Evolutionary conservation across 2,329 filamentous ascomycete species (phyloP), one percentile per base, ranked within the genome.

Genomic region (Leptographium wingfieldii): DNA sequence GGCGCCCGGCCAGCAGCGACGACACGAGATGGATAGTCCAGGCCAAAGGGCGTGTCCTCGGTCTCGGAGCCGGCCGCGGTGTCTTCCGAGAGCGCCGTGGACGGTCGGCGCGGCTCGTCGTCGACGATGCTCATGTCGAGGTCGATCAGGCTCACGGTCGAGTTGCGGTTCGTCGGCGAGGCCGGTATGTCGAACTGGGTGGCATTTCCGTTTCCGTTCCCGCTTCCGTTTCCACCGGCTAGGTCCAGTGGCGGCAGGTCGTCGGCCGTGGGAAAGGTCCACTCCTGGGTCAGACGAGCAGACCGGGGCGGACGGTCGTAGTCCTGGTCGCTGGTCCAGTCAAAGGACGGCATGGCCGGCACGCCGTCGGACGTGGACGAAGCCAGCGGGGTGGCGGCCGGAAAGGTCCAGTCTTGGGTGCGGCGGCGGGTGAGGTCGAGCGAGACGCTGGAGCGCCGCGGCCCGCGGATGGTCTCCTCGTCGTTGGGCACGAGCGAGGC

Each of bases 51-150:
- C 14, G 75, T 77, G 62, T 83, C 80, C 38, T 56, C 58, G 7
- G 48, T 56, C 11, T 48, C 59, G 10, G 48, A 59, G 29, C 53
- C 54, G 54, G 53, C n/a, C 5, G n/a, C 58, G 5, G 53, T 40
- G 11, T 51, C 77, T 61, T 83, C 80, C 0, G 82, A 85, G 67
- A 82, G 78, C 5, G 81, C 80, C 0, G 80, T 83, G 2, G 80
- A 83, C 0, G 81, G 81, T 1, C 80, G 74, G 0, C 76, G 74
- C 9, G 83, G 73, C 43, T 76, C 72, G 0, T 76, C 72, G 29
- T 81, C 79, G 1, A 79, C 63, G 14, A 68, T 61, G 57, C 66
- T 67, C 29, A 68, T 69, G 60, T 72, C 70, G 14, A 72, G 66
- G 56, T 72, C 70, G 61, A 71, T 72, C 55, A 73, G 63, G 55